A percentile compares a stretch with the other conserved stretches of the same genome.
Conservation (phyloP, 805 yeast genomes). For the Candida methanosorbosa region DNA sequence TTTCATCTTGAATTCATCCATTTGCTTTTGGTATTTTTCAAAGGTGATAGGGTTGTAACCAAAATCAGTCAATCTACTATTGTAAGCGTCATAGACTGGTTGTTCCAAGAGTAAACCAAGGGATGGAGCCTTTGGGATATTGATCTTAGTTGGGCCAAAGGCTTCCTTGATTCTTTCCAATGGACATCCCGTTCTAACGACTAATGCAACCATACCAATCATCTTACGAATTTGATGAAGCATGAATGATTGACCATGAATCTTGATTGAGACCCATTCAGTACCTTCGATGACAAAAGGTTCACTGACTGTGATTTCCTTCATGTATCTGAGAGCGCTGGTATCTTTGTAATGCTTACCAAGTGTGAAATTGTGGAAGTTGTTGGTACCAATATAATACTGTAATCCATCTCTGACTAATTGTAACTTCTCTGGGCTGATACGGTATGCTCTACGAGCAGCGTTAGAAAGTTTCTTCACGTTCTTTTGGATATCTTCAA, state of each 20-base stretch:
- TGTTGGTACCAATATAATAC: slow-evolving; percentile 78
- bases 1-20: slow-evolving; percentile 81
- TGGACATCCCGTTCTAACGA: slow-evolving; percentile 83
- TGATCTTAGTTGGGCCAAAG: slow-evolving; percentile 64
- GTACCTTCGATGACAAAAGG: slow-evolving; percentile 91
- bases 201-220: slow-evolving; percentile 90
- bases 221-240: slow-evolving; percentile 95
- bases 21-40: slow-evolving; percentile 52
- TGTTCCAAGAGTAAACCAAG: slow-evolving; percentile 82
- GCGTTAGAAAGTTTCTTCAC: slow-evolving; percentile 57
- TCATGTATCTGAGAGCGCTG: slow-evolving; percentile 79
- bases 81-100: slow-evolving; percentile 86
- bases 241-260: slow-evolving; percentile 98
- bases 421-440: slow-evolving; percentile 52
- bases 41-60: slow-evolving; percentile 77
- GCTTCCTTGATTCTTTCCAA: slow-evolving; percentile 66
- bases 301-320: slow-evolving; percentile 65
- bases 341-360: slow-evolving; percentile 71
- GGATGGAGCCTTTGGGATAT: slow-evolving; percentile 97
- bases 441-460: slow-evolving; percentile 61
- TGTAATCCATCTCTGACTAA: slow-evolving; percentile 61
- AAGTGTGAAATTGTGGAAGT: slow-evolving; percentile 46
- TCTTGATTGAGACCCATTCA: slow-evolving; percentile 93
- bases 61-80: slow-evolving; percentile 56
- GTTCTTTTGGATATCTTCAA: slow-evolving; percentile 29